phyloP scores from a whole-genome alignment of 2,329 filamentous ascomycete genomes.

The Elsinoe necatrix region DNA sequence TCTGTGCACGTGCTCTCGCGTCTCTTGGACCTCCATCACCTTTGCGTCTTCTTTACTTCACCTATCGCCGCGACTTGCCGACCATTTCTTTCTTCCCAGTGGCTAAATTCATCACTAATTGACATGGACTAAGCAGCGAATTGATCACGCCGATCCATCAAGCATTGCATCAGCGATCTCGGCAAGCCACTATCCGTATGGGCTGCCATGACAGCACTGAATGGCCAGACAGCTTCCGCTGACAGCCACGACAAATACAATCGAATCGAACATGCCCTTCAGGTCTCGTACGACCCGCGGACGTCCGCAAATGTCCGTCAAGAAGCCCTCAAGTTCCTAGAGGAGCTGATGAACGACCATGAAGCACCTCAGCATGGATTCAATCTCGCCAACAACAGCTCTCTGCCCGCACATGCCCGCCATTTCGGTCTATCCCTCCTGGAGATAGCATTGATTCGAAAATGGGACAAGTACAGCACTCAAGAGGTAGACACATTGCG shows the following conservation, averaged over 20 bases:
- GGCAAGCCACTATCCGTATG: not conserved
- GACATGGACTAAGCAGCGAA: too few relatives aligned
- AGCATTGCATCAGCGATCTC: not conserved
- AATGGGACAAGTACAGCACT: constrained; percentile 64
- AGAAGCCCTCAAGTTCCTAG: constrained; percentile 77
- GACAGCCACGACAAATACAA: constrained; percentile 37
- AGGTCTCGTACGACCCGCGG: constrained; percentile 74
- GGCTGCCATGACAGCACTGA: constrained; percentile 5
- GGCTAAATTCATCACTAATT: too few relatives aligned
- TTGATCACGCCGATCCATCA: not conserved
- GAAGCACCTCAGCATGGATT: constrained; percentile 82
- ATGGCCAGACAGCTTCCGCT: not conserved
- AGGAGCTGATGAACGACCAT: constrained; percentile 68
- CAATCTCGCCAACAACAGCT: constrained; percentile 64
- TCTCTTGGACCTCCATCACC: not conserved
- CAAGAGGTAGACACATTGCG: constrained; percentile 62
- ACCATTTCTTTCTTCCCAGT: too few relatives aligned
- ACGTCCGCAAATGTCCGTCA: constrained; percentile 74
- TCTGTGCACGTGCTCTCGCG: constrained; percentile 1
- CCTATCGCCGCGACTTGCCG: not conserved
- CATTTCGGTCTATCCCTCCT: constrained; percentile 91
- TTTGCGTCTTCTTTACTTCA: not conserved
- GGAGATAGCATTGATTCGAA: constrained; percentile 80
- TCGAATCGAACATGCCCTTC: constrained; percentile 73
- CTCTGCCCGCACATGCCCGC: constrained; percentile 71